Percentiles rank a stretch among this genome's conserved stretches.
These are phyloP conservation scores for Penicillium sp. DNA, from an alignment of 2,329 filamentous ascomycete genomes.

Conservation along the genomic window DNA sequence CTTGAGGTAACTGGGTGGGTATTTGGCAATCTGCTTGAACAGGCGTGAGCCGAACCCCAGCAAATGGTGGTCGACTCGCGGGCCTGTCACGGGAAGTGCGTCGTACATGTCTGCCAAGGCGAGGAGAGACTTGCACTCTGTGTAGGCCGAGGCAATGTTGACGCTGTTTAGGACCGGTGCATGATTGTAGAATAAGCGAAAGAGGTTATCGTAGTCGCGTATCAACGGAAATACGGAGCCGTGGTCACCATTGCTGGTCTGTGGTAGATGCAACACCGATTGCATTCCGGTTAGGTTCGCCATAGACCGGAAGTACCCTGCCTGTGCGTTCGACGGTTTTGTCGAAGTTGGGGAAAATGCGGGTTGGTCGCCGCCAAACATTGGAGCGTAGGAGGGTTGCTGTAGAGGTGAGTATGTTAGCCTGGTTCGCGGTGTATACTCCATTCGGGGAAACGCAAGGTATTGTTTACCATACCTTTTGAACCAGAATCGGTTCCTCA, in stretches of 20 bases:
- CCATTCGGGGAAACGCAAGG: neutral
- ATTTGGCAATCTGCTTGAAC: constrained; percentile 97
- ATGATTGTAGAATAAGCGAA: constrained; percentile 96
- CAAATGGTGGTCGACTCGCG: constrained; percentile 90
- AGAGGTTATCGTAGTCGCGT: constrained; percentile 93
- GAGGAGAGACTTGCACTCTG: constrained; percentile 90
- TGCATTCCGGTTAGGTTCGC: constrained; percentile 71
- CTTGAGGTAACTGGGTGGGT: constrained; percentile 89
- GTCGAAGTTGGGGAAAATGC: constrained; percentile 63
- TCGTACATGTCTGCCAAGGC: constrained; percentile 94
- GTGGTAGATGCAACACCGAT: constrained; percentile 59
- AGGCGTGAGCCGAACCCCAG: constrained; percentile 88
- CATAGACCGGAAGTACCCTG: constrained; percentile 85
- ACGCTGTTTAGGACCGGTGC: constrained; percentile 79
- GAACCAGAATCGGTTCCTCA: constrained; percentile 86
- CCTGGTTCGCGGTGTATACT: neutral
- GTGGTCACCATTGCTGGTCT: constrained; percentile 59
- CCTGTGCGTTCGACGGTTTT: constrained; percentile 66
- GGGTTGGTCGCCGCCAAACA: constrained; percentile 61
- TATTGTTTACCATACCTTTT: constrained; percentile 65
- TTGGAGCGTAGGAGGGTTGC: constrained; percentile 52
- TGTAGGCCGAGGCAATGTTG: constrained; percentile 90
- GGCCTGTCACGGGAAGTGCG: constrained; percentile 83
- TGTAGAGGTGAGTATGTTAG: constrained; percentile 29
- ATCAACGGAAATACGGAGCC: constrained; percentile 74